A percentile compares a stretch with the other conserved stretches of the same genome.
phyloP scores from a whole-genome alignment of 1,284 basidiomycete species.

The Ustilago tritici region DNA sequence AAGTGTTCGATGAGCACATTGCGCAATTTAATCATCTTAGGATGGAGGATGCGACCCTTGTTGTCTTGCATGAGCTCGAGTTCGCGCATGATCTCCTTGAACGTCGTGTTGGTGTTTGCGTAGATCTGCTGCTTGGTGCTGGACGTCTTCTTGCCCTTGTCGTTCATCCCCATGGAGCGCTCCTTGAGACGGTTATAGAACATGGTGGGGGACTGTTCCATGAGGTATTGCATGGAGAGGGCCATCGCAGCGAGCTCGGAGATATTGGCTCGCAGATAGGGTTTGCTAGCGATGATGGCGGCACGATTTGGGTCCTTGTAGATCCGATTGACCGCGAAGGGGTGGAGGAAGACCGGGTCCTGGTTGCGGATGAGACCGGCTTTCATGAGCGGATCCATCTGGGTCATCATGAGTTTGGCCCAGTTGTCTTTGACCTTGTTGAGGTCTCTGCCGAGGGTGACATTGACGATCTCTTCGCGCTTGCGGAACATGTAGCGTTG shows the following conservation, averaged over 20 bases:
- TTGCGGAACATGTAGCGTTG: slow-evolving; percentile 89
- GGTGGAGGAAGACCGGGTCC: slow-evolving; percentile 58
- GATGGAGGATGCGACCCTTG: slow-evolving; percentile 78
- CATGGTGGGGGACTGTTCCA: slow-evolving; percentile 78
- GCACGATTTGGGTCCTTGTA: slow-evolving; percentile 25
- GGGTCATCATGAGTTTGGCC: slow-evolving; percentile 66
- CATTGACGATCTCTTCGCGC: slow-evolving; percentile 62
- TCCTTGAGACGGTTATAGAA: slow-evolving; percentile 70
- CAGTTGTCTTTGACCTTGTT: slow-evolving; percentile 65
- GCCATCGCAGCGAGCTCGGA: slow-evolving; percentile 60
- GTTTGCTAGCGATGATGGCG: slow-evolving; percentile 28
- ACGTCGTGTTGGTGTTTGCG: slow-evolving; percentile 75
- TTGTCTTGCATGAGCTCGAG: slow-evolving; percentile 73
- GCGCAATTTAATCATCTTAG: slow-evolving; percentile 87
- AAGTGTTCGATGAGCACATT: slow-evolving; percentile 62
- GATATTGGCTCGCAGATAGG: slow-evolving; percentile 43
- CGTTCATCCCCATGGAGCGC: slow-evolving; percentile 66
- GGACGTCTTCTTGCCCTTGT: slow-evolving; percentile 67
- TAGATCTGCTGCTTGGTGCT: slow-evolving; percentile 49
- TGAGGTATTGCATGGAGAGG: slow-evolving; percentile 67
- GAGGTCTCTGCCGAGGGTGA: slow-evolving; percentile 56
- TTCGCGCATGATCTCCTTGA: slow-evolving; percentile 76
- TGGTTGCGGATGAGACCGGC: slow-evolving; percentile 52
- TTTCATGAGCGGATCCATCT: slow-evolving; percentile 58
- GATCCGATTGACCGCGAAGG: slow-evolving; percentile 57